A percentile compares a stretch with the other conserved stretches of the same genome.
Evolutionary conservation across 805 yeast species (phyloP).

Genomic region (Yarrowia porcina): DNA sequence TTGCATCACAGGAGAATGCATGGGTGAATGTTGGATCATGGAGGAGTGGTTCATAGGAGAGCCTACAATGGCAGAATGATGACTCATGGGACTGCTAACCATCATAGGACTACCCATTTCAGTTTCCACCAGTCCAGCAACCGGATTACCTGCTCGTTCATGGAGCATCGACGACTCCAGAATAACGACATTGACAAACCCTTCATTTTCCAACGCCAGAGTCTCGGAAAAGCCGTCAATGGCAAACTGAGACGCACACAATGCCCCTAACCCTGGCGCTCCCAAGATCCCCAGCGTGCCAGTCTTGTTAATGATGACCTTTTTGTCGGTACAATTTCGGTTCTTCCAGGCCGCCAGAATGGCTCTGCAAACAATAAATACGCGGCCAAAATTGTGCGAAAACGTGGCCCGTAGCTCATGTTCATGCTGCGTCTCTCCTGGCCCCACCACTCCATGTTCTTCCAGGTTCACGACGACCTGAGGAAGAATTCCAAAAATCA

Average conservation of each 20-base stretch:
- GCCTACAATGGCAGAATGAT: neutral
- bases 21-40: neutral
- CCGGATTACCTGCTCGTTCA: slow-evolving; percentile 6
- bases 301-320: slow-evolving; percentile 26
- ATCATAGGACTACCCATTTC: neutral
- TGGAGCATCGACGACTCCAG: slow-evolving; percentile 29
- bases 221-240: slow-evolving; percentile 38
- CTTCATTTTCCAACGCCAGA: slow-evolving; percentile 34
- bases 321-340: neutral
- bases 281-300: slow-evolving; percentile 35
- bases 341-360: neutral
- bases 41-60: neutral
- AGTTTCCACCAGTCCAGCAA: slow-evolving; percentile 28
- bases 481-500: slow-evolving; percentile 1
- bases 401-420: neutral
- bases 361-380: neutral
- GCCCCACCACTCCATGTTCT: neutral
- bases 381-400: neutral
- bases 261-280: slow-evolving; percentile 36
- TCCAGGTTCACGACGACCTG: slow-evolving; percentile 18
- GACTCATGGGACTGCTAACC: neutral
- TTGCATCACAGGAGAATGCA: neutral
- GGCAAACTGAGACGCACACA: slow-evolving; percentile 37
- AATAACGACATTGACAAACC: slow-evolving; percentile 26
- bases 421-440: slow-evolving; percentile 10